phyloP scores from a whole-genome alignment of 768 basidiomycete genomes.

The Tylopilus intermedius region DNA sequence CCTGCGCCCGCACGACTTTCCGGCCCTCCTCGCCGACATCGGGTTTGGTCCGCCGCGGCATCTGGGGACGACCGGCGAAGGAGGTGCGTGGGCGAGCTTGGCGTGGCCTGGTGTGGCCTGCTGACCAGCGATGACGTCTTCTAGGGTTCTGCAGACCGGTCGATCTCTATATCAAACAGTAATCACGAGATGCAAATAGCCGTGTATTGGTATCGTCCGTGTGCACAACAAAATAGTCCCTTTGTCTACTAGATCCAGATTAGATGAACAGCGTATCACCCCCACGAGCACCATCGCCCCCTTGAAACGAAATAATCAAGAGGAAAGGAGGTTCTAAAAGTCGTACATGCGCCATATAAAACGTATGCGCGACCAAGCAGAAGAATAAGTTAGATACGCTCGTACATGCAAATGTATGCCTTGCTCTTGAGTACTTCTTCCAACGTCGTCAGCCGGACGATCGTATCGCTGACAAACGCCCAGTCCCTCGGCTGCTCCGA shows the following conservation, averaged over 20 bases:
- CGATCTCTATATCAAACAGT: conserved; percentile 53
- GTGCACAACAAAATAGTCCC: background rate
- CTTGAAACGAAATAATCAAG: too few relatives aligned
- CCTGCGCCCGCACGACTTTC: conserved; percentile 64
- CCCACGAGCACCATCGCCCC: background rate
- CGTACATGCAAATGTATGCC: conserved; percentile 93
- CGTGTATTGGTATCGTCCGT: background rate
- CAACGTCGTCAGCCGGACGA: conserved; percentile 72
- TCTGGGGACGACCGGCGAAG: conserved; percentile 57
- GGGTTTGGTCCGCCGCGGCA: conserved; percentile 54
- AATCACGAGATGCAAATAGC: background rate
- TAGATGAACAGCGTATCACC: conserved; percentile 1
- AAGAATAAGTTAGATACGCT: conserved; percentile 47
- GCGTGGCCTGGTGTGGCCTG: background rate
- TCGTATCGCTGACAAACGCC: conserved; percentile 90
- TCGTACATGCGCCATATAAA: background rate
- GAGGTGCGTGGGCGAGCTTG: conserved; percentile 40
- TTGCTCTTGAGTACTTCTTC: conserved; percentile 89
- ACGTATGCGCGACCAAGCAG: background rate
- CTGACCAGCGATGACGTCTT: conserved; percentile 1
- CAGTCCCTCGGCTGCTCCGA: conserved; percentile 49
- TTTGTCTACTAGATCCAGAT: background rate
- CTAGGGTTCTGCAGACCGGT: conserved; percentile 38
- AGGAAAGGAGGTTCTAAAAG: background rate
- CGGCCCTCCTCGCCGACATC: conserved; percentile 41